Conservation (phyloP, 2,329 filamentous ascomycete species). For the Arthrobotrys entomopaga region DNA sequence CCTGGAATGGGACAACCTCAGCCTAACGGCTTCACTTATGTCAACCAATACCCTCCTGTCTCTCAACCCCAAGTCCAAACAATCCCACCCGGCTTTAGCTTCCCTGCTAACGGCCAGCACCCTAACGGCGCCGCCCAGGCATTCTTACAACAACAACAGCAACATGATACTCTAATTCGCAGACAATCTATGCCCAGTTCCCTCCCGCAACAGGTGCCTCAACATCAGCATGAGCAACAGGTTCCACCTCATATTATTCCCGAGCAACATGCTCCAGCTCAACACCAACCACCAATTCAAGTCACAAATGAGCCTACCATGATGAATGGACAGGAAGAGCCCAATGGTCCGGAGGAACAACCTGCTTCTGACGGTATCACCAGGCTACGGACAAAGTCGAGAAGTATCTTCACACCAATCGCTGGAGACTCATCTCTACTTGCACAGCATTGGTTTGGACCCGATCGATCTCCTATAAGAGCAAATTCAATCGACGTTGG, state of each 20-base stretch:
- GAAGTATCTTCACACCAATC: slow-evolving; percentile 97
- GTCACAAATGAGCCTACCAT: slow-evolving; percentile 60
- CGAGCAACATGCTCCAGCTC: slow-evolving; percentile 60
- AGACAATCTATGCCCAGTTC: slow-evolving; percentile 59
- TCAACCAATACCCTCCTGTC: slow-evolving; percentile 52
- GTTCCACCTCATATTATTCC: slow-evolving; percentile 66
- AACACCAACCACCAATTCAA: slow-evolving; percentile 60
- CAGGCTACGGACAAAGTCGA: slow-evolving; percentile 79
- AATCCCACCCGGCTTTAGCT: slow-evolving; percentile 52
- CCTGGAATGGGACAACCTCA: slow-evolving; percentile 40
- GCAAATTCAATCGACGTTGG: slow-evolving; percentile 74
- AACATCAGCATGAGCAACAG: slow-evolving; percentile 67
- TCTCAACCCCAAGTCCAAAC: slow-evolving; percentile 40
- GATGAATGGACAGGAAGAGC: slow-evolving; percentile 60
- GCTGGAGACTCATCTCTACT: slow-evolving; percentile 66
- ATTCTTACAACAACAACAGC: slow-evolving; percentile 74
- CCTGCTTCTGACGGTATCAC: slow-evolving; percentile 62
- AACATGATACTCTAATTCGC: slow-evolving; percentile 61
- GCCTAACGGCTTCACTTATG: slow-evolving; percentile 48
- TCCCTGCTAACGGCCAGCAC: slow-evolving; percentile 58
- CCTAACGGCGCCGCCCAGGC: slow-evolving; percentile 67
- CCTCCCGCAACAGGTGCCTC: slow-evolving; percentile 58
- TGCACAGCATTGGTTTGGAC: slow-evolving; percentile 58
- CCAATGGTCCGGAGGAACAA: slow-evolving; percentile 66
- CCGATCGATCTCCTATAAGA: slow-evolving; percentile 63